Base-by-base conservation (phyloP, 2,329 filamentous ascomycete species). In the Ophiostoma sp. region DNA sequence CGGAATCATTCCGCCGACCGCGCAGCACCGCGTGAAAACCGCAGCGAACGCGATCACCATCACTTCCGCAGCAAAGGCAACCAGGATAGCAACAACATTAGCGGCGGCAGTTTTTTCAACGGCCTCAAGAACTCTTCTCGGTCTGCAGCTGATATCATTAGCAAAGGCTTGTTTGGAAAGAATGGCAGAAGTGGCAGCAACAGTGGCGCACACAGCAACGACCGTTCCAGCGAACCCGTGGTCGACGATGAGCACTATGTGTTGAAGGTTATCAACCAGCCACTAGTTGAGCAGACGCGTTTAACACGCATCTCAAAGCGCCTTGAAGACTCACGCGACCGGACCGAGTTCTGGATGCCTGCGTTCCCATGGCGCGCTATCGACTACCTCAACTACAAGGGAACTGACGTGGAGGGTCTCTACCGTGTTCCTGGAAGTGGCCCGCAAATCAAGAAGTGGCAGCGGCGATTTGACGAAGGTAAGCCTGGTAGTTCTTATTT, bases 281-380 rank as follows among this genome's bases (percentile, higher is more conserved):
- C 93, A 1, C 82, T 98, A 39, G 85, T 96, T 35, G 90, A 97
- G 78, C 94, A 98, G 80, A 94, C 94, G 7, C 88, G 94, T n/a
- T 83, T 89, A 73, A 97, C 94, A 0, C 87, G 94, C 73, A 97
- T 98, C 77, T 96, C 93, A 8, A 96, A 94, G 79, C 88, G 90
- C 39, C 82, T 98, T 62, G 92, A 96, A 76, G 88, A 91, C 72
- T 97, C 94, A 11, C 87, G 90, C 73, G 94, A 98, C 77, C 97
- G 97, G 83, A 98, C 94, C 0, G 94, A 97, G 77, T 98, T 96
- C 77, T 98, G 94, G 94, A 97, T 98, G 94, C 94, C 94, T 15
- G 92, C 93, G 7, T 89, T 98, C 71, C 94, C 94, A 0, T 97
- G 94, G 91, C 86, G 94, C 73, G 96, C 93, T 71, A 97, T 98